Conservation (phyloP, 257 asterid species). For the Przewalskia tangutica region DNA sequence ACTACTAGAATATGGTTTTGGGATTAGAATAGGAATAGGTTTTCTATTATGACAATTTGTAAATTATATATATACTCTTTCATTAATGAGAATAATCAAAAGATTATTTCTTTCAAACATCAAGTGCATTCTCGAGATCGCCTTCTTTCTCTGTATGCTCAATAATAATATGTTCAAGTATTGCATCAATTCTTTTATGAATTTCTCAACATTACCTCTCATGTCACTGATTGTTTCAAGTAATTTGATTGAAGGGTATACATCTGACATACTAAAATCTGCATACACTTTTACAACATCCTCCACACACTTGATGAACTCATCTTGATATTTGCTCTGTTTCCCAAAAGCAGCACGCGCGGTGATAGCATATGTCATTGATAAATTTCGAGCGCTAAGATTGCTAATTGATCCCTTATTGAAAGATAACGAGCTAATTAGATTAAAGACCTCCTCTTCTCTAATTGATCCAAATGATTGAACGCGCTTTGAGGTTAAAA, state of each 20-base stretch:
- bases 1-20: too few relatives aligned
- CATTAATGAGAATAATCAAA: too few relatives aligned
- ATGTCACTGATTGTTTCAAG: conserved; percentile 13
- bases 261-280: conserved; percentile 19
- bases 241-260: conserved; percentile 24
- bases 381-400: conserved; percentile 13
- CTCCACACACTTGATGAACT: neutral
- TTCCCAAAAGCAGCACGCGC: conserved; percentile 25
- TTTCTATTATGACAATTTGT: too few relatives aligned
- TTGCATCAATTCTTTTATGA: conserved; percentile 10
- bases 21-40: too few relatives aligned
- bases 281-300: neutral
- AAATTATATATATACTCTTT: too few relatives aligned
- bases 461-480: conserved; percentile 13
- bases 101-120: too few relatives aligned
- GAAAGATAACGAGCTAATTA: conserved; percentile 1
- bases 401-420: conserved; percentile 13
- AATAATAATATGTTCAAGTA: conserved; percentile 17
- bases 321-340: conserved; percentile 9
- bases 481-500: conserved; percentile 24
- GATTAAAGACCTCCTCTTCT: conserved; percentile 9
- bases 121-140: conserved; percentile 1
- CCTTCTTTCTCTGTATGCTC: neutral
- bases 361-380: neutral
- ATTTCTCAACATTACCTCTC: conserved; percentile 9